phyloP scores from a whole-genome alignment of 2,329 filamentous ascomycete species.

The Trichoderma sp. region DNA sequence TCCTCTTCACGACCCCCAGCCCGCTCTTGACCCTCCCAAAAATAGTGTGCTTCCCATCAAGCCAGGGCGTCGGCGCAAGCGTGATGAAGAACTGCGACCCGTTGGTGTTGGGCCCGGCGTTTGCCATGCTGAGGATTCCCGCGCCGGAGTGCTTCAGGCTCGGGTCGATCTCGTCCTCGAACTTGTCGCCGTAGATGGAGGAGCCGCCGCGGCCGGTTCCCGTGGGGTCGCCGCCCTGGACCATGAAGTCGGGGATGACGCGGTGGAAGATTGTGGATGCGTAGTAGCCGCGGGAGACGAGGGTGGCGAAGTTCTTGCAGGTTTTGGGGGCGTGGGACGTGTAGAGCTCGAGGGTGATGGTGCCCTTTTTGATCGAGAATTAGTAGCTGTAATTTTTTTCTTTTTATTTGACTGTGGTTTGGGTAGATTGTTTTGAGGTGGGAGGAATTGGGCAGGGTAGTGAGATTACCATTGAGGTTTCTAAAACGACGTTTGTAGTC shows the following conservation, averaged over 20 bases:
- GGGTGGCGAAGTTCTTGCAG: slow-evolving; percentile 82
- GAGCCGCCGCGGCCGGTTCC: slow-evolving; percentile 86
- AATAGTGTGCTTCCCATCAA: slow-evolving; percentile 96
- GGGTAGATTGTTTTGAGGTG: neutral
- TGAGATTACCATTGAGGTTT: slow-evolving; percentile 74
- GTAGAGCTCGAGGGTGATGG: slow-evolving; percentile 87
- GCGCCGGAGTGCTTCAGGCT: slow-evolving; percentile 87
- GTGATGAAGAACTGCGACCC: slow-evolving; percentile 97
- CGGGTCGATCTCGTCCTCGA: slow-evolving; percentile 83
- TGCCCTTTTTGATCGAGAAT: slow-evolving; percentile 56
- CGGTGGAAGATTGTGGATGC: slow-evolving; percentile 84
- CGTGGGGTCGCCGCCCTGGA: slow-evolving; percentile 91
- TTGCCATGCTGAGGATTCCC: slow-evolving; percentile 94
- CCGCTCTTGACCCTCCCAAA: slow-evolving; percentile 88
- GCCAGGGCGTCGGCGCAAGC: slow-evolving; percentile 88
- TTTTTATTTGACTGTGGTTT: neutral
- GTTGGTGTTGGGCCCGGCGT: slow-evolving; percentile 88
- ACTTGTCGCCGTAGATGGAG: slow-evolving; percentile 90
- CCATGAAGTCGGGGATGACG: slow-evolving; percentile 94
- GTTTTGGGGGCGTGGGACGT: slow-evolving; percentile 82
- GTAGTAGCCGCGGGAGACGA: slow-evolving; percentile 84
- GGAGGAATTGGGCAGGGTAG: neutral
- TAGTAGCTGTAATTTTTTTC: neutral
- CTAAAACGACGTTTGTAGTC: slow-evolving; percentile 75
- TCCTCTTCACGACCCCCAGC: slow-evolving; percentile 77